Conservation (phyloP, 2,329 filamentous ascomycete genomes). For the Venturia effusa region DNA sequence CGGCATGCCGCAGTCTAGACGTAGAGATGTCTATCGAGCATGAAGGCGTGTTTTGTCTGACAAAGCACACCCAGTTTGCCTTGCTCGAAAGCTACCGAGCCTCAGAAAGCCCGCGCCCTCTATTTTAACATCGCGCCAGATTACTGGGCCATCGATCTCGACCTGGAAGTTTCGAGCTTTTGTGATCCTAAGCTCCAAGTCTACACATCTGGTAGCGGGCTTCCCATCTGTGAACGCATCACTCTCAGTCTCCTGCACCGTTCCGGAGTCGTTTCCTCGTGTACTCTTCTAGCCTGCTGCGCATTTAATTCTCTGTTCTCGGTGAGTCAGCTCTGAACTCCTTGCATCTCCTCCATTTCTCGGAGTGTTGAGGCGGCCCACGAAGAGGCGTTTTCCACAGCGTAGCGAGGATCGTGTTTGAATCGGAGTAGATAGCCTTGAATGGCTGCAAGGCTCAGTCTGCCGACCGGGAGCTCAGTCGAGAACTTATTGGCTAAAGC, state of each 20-base stretch:
- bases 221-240: not conserved
- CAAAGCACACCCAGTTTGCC: no score
- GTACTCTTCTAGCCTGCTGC: not conserved
- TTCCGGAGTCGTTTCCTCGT: not conserved
- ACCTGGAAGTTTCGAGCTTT: not conserved
- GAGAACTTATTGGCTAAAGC: slow-evolving; percentile 19
- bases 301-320: not conserved
- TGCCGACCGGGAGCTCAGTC: slow-evolving; percentile 19
- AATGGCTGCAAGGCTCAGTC: slow-evolving; percentile 23
- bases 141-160: not conserved
- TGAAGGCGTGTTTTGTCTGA: no score
- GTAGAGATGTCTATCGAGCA: no score
- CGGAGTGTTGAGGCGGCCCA: slow-evolving; percentile 6
- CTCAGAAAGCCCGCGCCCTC: no score
- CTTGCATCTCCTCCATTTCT: not conserved
- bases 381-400: not conserved
- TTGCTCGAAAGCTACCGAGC: no score
- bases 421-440: slow-evolving; percentile 10
- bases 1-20: no score
- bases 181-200: no score
- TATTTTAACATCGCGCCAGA: not conserved
- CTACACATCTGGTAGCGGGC: no score
- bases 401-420: slow-evolving; percentile 8
- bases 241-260: not conserved
- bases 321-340: not conserved